Evolutionary conservation across 306 rosid genomes (phyloP).

Genomic region (Malus fusca): DNA sequence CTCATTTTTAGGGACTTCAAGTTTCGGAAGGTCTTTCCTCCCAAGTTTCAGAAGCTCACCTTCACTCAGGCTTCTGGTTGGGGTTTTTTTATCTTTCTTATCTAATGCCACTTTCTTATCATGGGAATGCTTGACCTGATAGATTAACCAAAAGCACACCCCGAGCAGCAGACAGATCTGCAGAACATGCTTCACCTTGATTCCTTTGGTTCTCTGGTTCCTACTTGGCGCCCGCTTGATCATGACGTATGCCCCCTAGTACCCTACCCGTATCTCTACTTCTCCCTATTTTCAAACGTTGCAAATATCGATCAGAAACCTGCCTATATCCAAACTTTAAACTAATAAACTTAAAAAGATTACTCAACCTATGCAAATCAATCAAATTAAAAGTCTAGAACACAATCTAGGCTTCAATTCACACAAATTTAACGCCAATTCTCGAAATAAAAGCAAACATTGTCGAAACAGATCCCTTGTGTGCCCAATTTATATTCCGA

Average conservation of each 20-base stretch:
- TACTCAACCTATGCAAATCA: constrained; percentile 1
- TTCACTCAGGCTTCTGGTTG: constrained; percentile 15
- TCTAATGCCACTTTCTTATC: constrained; percentile 73
- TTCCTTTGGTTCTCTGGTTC: constrained; percentile 63
- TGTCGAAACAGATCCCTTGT: not conserved
- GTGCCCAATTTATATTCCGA: not conserved
- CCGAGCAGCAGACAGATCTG: constrained; percentile 73
- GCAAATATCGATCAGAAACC: constrained; percentile 17
- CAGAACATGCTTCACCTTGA: constrained; percentile 67
- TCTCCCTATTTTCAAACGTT: constrained; percentile 6
- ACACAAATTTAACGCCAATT: not conserved
- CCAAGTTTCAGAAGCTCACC: constrained; percentile 51
- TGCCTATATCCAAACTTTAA: constrained; percentile 14
- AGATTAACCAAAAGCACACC: constrained; percentile 85
- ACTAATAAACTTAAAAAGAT: constrained; percentile 10
- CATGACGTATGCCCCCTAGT: constrained; percentile 44
- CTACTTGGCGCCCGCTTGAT: constrained; percentile 57
- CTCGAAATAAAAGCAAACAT: not conserved
- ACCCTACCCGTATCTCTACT: constrained; percentile 13
- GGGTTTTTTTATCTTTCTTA: constrained; percentile 33
- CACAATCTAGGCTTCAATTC: not conserved
- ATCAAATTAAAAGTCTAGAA: not conserved
- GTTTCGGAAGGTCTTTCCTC: constrained; percentile 65
- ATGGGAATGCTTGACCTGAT: constrained; percentile 90
- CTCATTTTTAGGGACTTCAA: constrained; percentile 27